A percentile compares a stretch with the other conserved stretches of the same genome.
Conservation (phyloP, 371 early-diverging fungal species). For the Haplosporangium sp. region DNA sequence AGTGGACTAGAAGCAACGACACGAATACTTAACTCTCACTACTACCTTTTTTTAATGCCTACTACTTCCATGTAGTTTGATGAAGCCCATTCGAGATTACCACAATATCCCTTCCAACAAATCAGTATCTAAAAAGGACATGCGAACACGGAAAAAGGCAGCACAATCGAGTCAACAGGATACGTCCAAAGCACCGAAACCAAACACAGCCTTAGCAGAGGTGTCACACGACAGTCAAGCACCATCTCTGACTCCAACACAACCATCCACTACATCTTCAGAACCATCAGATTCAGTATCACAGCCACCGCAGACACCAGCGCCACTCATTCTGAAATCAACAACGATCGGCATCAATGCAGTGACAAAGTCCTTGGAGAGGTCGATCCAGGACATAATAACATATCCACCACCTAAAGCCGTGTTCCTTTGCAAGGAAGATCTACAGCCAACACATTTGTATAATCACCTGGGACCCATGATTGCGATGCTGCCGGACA, state of each 20-base stretch:
- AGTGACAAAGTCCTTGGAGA: conserved; percentile 34
- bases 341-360: conserved; percentile 40
- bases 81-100: conserved; percentile 27
- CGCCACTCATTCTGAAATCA: conserved; percentile 4
- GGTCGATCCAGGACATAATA: conserved; percentile 25
- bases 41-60: background rate
- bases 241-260: conserved; percentile 1
- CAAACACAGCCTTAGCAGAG: too few relatives aligned
- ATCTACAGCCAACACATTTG: conserved; percentile 35
- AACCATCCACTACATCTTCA: background rate
- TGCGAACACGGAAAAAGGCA: conserved; percentile 3
- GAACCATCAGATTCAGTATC: background rate
- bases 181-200: background rate
- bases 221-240: background rate
- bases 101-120: conserved; percentile 7
- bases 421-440: conserved; percentile 44
- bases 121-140: background rate
- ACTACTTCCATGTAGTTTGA: conserved; percentile 2
- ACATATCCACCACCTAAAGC: conserved; percentile 28
- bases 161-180: background rate
- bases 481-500: conserved; percentile 39
- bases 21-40: background rate
- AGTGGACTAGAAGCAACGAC: background rate
- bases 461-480: conserved; percentile 42
- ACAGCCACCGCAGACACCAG: conserved; percentile 8